A percentile compares a stretch with the other conserved stretches of the same genome.
Conservation (phyloP, 495 filamentous ascomycete species). For the Penicillium goetzii region DNA sequence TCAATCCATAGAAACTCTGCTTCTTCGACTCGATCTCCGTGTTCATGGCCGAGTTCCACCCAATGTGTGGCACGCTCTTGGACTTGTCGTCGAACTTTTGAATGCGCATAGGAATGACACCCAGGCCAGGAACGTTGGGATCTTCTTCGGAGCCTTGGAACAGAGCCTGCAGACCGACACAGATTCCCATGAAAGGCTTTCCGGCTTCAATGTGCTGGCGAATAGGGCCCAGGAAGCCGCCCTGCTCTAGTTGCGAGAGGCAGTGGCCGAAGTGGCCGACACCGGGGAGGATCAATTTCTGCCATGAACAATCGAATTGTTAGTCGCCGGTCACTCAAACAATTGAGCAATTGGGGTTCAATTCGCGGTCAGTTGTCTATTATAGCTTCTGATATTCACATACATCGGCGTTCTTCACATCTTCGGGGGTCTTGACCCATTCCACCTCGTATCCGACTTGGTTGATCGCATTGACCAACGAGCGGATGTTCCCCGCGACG, state of each 20-base stretch:
- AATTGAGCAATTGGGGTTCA: background rate
- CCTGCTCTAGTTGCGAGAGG: constrained; percentile 74
- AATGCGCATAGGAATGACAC: constrained; percentile 70
- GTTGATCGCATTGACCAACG: constrained; percentile 95
- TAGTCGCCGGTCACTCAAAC: background rate
- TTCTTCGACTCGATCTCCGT: constrained; percentile 49
- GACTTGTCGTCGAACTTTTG: constrained; percentile 72
- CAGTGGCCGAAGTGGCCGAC: constrained; percentile 98
- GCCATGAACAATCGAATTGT: background rate
- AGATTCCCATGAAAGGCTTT: constrained; percentile 98
- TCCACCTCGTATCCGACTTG: constrained; percentile 89
- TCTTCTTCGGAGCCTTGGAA: constrained; percentile 85
- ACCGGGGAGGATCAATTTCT: constrained; percentile 92
- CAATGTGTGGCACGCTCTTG: constrained; percentile 96
- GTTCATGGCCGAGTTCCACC: constrained; percentile 87
- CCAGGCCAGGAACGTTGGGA: constrained; percentile 68
- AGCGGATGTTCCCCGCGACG: constrained; percentile 87
- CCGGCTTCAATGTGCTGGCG: constrained; percentile 77
- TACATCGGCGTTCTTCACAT: constrained; percentile 84
- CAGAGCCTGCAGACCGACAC: constrained; percentile 89
- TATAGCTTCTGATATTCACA: constrained; percentile 19
- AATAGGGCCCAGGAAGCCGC: constrained; percentile 81
- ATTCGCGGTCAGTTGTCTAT: background rate
- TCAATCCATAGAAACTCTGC: constrained; percentile 71
- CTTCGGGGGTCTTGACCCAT: constrained; percentile 84